Conservation (phyloP, 2,329 filamentous ascomycete genomes). For the Aphanocladium album region DNA sequence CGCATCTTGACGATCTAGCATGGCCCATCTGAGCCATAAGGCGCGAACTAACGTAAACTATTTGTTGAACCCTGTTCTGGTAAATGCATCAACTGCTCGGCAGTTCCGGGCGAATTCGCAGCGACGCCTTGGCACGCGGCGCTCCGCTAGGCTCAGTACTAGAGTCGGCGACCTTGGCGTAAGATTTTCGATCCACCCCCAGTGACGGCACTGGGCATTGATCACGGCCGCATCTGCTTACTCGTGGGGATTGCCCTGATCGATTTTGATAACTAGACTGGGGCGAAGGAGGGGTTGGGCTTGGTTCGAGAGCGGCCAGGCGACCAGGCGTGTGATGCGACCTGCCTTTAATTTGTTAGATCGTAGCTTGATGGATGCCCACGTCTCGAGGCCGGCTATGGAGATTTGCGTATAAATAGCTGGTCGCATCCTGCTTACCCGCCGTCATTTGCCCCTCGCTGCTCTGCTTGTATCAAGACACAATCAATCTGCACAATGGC, state of each 20-base stretch:
- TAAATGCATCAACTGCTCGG: background rate
- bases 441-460: background rate
- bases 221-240: background rate
- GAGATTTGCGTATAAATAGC: background rate
- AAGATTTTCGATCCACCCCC: constrained; percentile 9
- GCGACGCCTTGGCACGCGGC: background rate
- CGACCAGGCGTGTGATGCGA: background rate
- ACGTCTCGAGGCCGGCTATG: background rate
- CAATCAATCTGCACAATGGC: background rate
- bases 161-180: background rate
- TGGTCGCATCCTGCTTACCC: background rate
- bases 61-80: background rate
- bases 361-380: background rate
- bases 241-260: constrained; percentile 6
- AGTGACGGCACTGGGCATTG: background rate
- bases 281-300: background rate
- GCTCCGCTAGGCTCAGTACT: background rate
- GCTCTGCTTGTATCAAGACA: background rate
- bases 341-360: background rate
- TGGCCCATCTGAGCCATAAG: background rate
- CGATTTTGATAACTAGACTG: background rate
- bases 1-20: background rate
- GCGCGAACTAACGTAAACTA: background rate
- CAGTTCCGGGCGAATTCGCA: background rate
- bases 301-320: background rate